Base-by-base conservation (phyloP, 169 alveolate genomes). In the Plasmodium knowlesi region DNA sequence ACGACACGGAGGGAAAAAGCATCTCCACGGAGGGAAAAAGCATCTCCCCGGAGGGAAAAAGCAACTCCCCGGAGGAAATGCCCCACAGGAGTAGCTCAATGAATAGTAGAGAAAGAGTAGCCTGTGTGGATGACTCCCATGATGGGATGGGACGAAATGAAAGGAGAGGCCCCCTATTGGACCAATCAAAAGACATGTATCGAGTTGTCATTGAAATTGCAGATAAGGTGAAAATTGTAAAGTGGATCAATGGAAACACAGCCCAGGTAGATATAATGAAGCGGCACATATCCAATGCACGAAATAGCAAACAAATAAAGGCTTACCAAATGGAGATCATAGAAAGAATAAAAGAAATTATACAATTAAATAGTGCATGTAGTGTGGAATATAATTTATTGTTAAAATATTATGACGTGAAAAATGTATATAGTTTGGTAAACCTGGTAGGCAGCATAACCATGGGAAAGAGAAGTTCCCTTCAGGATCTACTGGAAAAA, bases 401-500 rank as follows among this genome's bases (percentile, higher is more conserved):
- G 72, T 41, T 89, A 80, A 89, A 89, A 80, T 80, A 89, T 89
- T 89, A 79, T 50, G 73, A 89, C 72, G 74, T 71, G 10, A 78
- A 80, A 54, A 89, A 89, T 89, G 50, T 89, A 50, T 19, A 80
- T 73, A 78, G 72, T 70, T 70, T 89, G 53, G 57, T 78, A 2
- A 57, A 89, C 57, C 73, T 80, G 81, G 43, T 89, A 16, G 94
- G 94, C n/a, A 89, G 73, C 54, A 70, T 89, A 70, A 80, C 84
- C 12, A 67, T 81, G 82, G 53, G 37, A 2, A 89, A 86, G n/a
- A 94, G 85, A 34, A 78, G 73, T 28, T 41, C 72, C 34, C 71
- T 96, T 22, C 95, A 96, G 76, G 81, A 50, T 6, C 83, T 95
- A 28, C 93, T 91, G 34, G 96, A 95, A 88, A 92, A 67, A 70